phyloP scores from a whole-genome alignment of 129 eudicot species.

The Lactuca saligna region DNA sequence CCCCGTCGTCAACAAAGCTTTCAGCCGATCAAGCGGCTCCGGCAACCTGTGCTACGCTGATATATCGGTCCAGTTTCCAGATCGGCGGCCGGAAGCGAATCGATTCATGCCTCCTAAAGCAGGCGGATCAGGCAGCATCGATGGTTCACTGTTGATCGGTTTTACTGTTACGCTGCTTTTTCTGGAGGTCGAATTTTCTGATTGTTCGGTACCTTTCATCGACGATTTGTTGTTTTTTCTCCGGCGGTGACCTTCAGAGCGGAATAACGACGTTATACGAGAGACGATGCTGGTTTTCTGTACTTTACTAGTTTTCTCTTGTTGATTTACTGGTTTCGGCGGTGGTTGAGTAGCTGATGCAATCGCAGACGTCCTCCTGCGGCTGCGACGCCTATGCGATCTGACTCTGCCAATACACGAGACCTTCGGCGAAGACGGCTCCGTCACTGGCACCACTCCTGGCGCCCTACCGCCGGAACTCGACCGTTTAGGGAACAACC shows the following conservation, averaged over 20 bases:
- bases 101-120: constrained; percentile 75
- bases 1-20: constrained; percentile 14
- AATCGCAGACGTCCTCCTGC: constrained; percentile 30
- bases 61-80: constrained; percentile 41
- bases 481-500: constrained; percentile 69
- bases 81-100: constrained; percentile 75
- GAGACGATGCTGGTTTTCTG: constrained; percentile 44
- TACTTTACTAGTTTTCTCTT: constrained; percentile 24
- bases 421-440: constrained; percentile 92
- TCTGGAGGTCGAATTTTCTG: constrained; percentile 42
- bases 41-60: constrained; percentile 12
- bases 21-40: constrained; percentile 21
- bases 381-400: constrained; percentile 58
- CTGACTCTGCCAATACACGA: constrained; percentile 92
- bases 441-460: constrained; percentile 25
- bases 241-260: constrained; percentile 36
- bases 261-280: constrained; percentile 49
- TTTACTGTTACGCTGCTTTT: constrained; percentile 29
- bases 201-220: constrained; percentile 18
- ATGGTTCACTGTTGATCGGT: constrained; percentile 32
- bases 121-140: constrained; percentile 47
- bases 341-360: constrained; percentile 10
- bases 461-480: constrained; percentile 39
- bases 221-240: constrained; percentile 9
- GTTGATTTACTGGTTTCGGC: constrained; percentile 18